phyloP scores from a whole-genome alignment of 768 basidiomycete species.

The Crepidotus variabilis region DNA sequence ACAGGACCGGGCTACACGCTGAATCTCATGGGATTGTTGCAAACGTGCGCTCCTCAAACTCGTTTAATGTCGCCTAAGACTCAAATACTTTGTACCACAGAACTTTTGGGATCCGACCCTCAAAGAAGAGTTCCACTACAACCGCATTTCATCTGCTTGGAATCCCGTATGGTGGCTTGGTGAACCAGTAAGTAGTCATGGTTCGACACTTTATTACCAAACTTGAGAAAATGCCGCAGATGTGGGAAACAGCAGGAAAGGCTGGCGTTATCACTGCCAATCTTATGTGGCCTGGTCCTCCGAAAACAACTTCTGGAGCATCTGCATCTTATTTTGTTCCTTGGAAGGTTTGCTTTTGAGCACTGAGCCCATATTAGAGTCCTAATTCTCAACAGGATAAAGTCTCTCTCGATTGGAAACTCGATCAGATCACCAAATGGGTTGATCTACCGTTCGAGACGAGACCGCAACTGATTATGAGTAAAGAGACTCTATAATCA shows the following conservation, averaged over 20 bases:
- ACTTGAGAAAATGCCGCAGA: slow-evolving; percentile 36
- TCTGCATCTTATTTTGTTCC: slow-evolving; percentile 76
- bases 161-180: slow-evolving; percentile 82
- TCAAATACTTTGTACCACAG: slow-evolving; percentile 30
- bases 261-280: slow-evolving; percentile 77
- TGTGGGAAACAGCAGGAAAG: slow-evolving; percentile 86
- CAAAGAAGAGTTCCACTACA: slow-evolving; percentile 68
- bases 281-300: slow-evolving; percentile 94
- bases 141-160: slow-evolving; percentile 56
- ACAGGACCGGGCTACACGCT: slow-evolving; percentile 84
- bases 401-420: slow-evolving; percentile 64
- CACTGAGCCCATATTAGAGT: neutral
- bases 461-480: slow-evolving; percentile 76
- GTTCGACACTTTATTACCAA: neutral
- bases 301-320: slow-evolving; percentile 58
- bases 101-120: slow-evolving; percentile 83
- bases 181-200: slow-evolving; percentile 59
- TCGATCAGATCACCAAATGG: slow-evolving; percentile 77
- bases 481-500: slow-evolving; percentile 32
- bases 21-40: slow-evolving; percentile 91
- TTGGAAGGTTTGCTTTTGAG: slow-evolving; percentile 51
- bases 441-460: slow-evolving; percentile 69
- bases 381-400: slow-evolving; percentile 39
- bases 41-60: slow-evolving; percentile 49
- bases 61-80: neutral